Evolutionary conservation across 495 filamentous ascomycete genomes (phyloP).

Genomic region (Aspergillus haitiensis): DNA sequence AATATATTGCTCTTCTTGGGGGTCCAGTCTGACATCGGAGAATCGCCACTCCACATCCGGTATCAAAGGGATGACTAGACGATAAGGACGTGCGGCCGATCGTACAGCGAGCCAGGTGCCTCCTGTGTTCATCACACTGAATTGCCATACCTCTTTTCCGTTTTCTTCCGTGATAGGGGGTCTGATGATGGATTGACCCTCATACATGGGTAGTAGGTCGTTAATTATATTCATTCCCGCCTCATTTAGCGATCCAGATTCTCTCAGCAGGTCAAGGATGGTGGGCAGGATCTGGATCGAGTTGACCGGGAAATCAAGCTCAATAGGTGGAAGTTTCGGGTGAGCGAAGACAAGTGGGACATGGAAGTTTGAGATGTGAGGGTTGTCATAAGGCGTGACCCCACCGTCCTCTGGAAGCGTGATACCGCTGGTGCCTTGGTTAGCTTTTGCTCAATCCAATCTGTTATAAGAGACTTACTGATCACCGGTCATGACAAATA

Average conservation of each 20-base stretch:
- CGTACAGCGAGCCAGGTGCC: constrained; percentile 38
- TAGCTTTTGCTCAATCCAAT: not conserved
- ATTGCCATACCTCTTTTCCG: constrained; percentile 37
- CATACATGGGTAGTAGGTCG: constrained; percentile 39
- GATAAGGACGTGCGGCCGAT: constrained; percentile 34
- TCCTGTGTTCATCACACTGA: constrained; percentile 45
- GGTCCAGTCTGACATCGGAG: constrained; percentile 33
- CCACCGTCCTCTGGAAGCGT: constrained; percentile 37
- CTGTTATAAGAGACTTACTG: constrained; percentile 20
- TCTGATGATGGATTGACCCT: constrained; percentile 45
- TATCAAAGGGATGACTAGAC: constrained; percentile 41
- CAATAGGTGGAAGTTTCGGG: constrained; percentile 37
- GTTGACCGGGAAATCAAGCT: constrained; percentile 33
- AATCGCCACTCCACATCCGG: constrained; percentile 37
- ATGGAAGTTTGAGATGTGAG: constrained; percentile 41
- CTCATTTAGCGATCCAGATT: constrained; percentile 36
- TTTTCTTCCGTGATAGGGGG: constrained; percentile 22
- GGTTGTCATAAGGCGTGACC: constrained; percentile 36
- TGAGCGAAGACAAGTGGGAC: constrained; percentile 44
- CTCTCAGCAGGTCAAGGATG: constrained; percentile 42
- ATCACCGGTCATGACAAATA: constrained; percentile 46
- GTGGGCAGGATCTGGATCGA: constrained; percentile 43
- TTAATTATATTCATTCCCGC: constrained; percentile 25
- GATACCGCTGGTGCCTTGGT: constrained; percentile 17
- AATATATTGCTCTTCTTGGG: constrained; percentile 25